These are phyloP conservation scores for Globisporangium nodosum DNA, from an alignment of 352 stramenopile species.

Conservation along the genomic window DNA sequence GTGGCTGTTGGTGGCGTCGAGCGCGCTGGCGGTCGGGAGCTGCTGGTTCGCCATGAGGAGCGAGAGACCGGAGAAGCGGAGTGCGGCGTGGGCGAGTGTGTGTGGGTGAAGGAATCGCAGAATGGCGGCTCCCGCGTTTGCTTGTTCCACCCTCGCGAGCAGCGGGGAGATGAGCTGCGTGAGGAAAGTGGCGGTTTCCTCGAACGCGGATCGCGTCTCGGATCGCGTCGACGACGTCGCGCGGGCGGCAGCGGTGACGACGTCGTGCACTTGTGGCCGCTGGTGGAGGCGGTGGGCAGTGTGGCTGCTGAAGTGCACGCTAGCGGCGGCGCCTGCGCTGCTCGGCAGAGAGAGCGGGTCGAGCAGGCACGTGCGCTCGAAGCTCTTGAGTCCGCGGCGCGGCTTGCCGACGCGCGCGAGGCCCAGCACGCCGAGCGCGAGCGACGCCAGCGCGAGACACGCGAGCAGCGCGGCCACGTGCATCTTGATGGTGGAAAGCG, in stretches of 20 bases:
- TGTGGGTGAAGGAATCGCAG: conserved; percentile 2
- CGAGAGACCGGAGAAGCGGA: conserved; percentile 11
- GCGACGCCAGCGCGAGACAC: conserved; percentile 11
- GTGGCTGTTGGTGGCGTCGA: background rate
- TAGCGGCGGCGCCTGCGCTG: background rate
- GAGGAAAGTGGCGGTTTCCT: background rate
- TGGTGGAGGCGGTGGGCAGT: too few relatives aligned
- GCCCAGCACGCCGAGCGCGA: conserved; percentile 18
- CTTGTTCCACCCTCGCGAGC: conserved; percentile 10
- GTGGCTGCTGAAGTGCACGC: too few relatives aligned
- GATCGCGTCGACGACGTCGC: background rate
- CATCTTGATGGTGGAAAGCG: background rate
- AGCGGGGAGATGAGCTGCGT: conserved; percentile 11
- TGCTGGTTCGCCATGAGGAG: conserved; percentile 22
- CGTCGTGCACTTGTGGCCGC: background rate
- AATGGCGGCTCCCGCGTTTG: conserved; percentile 1
- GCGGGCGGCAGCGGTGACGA: too few relatives aligned
- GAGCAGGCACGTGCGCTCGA: conserved; percentile 16
- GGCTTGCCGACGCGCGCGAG: conserved; percentile 18
- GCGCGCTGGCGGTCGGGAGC: conserved; percentile 2
- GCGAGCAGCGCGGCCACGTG: conserved; percentile 8
- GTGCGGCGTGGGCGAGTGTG: conserved; percentile 1
- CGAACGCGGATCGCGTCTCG: conserved; percentile 1
- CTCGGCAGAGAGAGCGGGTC: conserved; percentile 4
- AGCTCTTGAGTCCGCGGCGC: conserved; percentile 17